Evolutionary conservation across 805 yeast species (phyloP), one percentile per base, ranked within the genome.

Genomic region (Yarrowia porcina): DNA sequence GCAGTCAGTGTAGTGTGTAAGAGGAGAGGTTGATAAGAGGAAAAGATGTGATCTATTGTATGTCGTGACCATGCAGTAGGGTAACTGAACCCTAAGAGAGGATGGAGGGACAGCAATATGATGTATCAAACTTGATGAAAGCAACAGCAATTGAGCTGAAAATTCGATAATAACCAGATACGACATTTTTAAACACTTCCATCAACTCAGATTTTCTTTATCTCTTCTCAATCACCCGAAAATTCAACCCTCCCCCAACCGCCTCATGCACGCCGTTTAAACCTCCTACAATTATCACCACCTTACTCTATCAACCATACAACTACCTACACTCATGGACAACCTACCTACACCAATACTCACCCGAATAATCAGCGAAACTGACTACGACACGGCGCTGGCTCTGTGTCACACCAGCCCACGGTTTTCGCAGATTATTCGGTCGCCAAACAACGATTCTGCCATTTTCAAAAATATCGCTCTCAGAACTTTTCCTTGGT

Each of bases 401-500:
- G 21, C 59, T 6, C 25, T 52, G 13, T 35, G 59, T 7, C 59
- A 36, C 33, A 52, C 59, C 0, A 23, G 33, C 6, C 35, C 25
- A 2, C 42, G 59, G 2, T 33, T 52, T 9, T 52, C 59, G 1
- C 32, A 35, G 11, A 17, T 33, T 8, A 25, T 52, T 17, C 8
- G 59, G 6, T 36, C 42, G 13, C 59, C 59, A 13, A 52, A 52
- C 42, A 52, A 52, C 44, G 59, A 52, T 32, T 1, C 59, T 7
- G 59, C 59, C 25, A 52, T 52, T 15, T 52, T 52, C 59, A 52
- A 13, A 12, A 23, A 23, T 17, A 52, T 52, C 15, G 59, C 59
- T 17, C 59, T 20, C 2, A 3, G 4, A 2, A 35, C 28, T 7
- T 52, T 33, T 36, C 59, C 59, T 17, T 52, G 59, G 59, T 13